A percentile compares a stretch with the other conserved stretches of the same genome.
Conservation (phyloP, 1,284 basidiomycete genomes). For the Leccinum idahoense region DNA sequence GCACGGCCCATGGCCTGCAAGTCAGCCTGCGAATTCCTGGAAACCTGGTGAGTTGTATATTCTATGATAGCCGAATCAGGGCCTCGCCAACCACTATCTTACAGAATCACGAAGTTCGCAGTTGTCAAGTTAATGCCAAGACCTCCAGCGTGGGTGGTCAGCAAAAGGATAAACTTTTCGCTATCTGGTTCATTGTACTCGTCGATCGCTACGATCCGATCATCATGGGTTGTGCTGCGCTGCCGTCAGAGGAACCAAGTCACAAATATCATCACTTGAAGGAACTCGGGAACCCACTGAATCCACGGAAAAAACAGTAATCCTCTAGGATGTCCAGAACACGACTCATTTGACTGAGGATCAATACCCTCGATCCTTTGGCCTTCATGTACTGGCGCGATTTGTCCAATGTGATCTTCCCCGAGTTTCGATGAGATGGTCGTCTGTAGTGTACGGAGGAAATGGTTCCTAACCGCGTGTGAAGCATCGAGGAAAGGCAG, state of each 20-base stretch:
- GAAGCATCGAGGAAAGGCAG: slow-evolving; percentile 5
- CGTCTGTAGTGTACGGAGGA: slow-evolving; percentile 97
- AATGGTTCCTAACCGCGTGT: slow-evolving; percentile 72
- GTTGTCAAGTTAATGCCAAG: slow-evolving; percentile 96
- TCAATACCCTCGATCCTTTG: slow-evolving; percentile 92
- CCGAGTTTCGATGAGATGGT: slow-evolving; percentile 94
- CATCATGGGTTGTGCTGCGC: slow-evolving; percentile 88
- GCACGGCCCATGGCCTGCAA: slow-evolving; percentile 99
- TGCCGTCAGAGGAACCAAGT: slow-evolving; percentile 53
- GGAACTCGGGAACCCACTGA: slow-evolving; percentile 53
- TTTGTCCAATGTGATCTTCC: slow-evolving; percentile 97
- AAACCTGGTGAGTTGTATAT: background rate
- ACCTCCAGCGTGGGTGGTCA: slow-evolving; percentile 98
- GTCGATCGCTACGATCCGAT: slow-evolving; percentile 94
- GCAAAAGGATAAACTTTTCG: slow-evolving; percentile 95
- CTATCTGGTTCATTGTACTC: slow-evolving; percentile 95
- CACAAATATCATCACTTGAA: background rate
- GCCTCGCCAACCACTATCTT: slow-evolving; percentile 88
- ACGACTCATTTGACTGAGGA: slow-evolving; percentile 99
- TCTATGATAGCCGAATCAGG: background rate
- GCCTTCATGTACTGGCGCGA: slow-evolving; percentile 83
- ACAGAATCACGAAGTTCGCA: slow-evolving; percentile 95
- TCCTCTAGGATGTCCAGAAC: slow-evolving; percentile 94
- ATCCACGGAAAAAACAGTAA: slow-evolving; percentile 90
- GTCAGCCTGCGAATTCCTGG: slow-evolving; percentile 96